These are phyloP conservation scores for Diaporthe caulivora DNA, from an alignment of 2,329 filamentous ascomycete genomes.

Conservation along the genomic window DNA sequence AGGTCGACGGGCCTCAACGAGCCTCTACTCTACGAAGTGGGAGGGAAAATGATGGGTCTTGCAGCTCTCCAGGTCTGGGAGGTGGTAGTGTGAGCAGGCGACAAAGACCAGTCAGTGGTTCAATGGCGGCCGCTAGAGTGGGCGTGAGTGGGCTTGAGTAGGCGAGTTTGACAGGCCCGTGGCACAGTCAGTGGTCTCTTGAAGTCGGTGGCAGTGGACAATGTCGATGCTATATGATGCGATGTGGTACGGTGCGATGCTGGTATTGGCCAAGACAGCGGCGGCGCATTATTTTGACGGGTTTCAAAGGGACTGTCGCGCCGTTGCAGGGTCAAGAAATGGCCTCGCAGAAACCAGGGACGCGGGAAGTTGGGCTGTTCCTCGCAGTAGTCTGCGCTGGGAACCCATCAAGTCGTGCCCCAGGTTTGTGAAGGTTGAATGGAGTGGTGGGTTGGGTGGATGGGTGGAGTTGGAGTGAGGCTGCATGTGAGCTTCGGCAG, in stretches of 20 bases:
- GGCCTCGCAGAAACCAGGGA: not conserved
- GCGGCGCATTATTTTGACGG: constrained; percentile 25
- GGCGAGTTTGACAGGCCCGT: not conserved
- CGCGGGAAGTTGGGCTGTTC: constrained; percentile 1
- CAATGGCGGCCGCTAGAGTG: not conserved
- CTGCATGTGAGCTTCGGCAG: constrained; percentile 26
- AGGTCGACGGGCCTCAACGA: constrained; percentile 28
- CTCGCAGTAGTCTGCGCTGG: constrained; percentile 3
- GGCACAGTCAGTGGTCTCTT: constrained; percentile 9
- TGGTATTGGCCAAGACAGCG: constrained; percentile 28
- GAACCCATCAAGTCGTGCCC: constrained; percentile 21
- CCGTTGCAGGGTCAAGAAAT: constrained; percentile 8
- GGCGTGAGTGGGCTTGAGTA: not conserved
- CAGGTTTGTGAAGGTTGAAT: constrained; percentile 10
- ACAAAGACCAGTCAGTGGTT: constrained; percentile 14
- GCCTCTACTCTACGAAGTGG: constrained; percentile 39
- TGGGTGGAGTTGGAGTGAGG: constrained; percentile 28
- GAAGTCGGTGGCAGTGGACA: not conserved
- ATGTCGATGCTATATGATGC: constrained; percentile 29
- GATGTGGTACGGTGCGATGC: constrained; percentile 14
- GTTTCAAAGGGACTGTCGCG: constrained; percentile 21
- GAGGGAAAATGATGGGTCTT: not conserved
- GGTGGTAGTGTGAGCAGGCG: not conserved
- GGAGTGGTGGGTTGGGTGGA: constrained; percentile 4
- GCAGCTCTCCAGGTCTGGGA: constrained; percentile 9